Evolutionary conservation across 1,139 yeast genomes (phyloP).

Genomic region (Hanseniaspora sp.): DNA sequence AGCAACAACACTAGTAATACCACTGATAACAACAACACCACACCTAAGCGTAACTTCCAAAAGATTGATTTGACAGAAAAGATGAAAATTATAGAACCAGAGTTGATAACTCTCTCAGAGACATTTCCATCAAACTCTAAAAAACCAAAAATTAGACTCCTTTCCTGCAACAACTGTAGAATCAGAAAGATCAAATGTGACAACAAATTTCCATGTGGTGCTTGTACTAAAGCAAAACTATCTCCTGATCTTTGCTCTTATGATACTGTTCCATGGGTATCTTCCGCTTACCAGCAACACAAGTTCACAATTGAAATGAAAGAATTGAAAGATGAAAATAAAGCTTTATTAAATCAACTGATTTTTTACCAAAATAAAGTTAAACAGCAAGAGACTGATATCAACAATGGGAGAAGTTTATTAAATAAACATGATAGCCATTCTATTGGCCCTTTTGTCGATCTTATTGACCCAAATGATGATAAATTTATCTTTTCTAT

Average conservation of each 20-base stretch:
- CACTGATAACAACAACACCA: too few relatives aligned
- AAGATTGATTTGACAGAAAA: too few relatives aligned
- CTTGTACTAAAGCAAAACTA: constrained; percentile 34
- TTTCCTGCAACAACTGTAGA: constrained; percentile 35
- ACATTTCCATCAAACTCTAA: not conserved
- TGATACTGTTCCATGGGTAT: constrained; percentile 23
- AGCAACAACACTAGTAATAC: too few relatives aligned
- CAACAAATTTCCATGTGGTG: constrained; percentile 41
- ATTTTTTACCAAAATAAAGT: not conserved
- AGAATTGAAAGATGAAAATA: constrained; percentile 20
- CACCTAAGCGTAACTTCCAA: too few relatives aligned
- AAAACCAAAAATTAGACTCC: not conserved
- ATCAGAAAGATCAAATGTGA: constrained; percentile 41
- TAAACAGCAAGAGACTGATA: not conserved
- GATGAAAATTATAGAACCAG: not conserved
- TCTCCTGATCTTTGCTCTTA: constrained; percentile 18
- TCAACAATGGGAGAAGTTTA: not conserved
- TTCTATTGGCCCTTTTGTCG: not conserved
- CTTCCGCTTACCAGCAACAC: constrained; percentile 21
- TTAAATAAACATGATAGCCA: not conserved
- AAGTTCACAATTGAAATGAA: constrained; percentile 21
- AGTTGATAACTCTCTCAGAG: not conserved
- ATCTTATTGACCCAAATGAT: not conserved
- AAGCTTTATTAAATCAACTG: constrained; percentile 18
- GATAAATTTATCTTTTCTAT: not conserved